Evolutionary conservation across 768 basidiomycete genomes (phyloP).

Genomic region (Tremella mesenterica): DNA sequence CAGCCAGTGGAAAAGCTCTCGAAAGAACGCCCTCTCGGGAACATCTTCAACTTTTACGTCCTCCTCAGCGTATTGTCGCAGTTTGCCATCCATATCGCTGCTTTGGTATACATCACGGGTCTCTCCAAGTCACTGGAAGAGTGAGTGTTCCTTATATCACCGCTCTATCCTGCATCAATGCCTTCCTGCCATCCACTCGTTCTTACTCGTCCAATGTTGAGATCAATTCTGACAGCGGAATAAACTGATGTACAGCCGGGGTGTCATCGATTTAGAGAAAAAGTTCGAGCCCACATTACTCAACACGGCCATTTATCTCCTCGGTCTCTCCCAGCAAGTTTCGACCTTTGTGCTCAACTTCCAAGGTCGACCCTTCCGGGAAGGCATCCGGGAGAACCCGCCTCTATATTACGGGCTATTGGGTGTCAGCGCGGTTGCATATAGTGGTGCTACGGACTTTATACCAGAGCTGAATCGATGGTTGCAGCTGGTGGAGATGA

Average conservation of each 20-base stretch:
- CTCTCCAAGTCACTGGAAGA: constrained; percentile 68
- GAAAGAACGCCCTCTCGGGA: constrained; percentile 81
- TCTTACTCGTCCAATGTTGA: no score
- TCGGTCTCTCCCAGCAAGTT: constrained; percentile 93
- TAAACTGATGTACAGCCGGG: background rate
- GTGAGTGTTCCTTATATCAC: no score
- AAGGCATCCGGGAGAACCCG: constrained; percentile 90
- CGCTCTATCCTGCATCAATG: no score
- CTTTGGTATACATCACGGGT: constrained; percentile 86
- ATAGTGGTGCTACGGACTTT: constrained; percentile 87
- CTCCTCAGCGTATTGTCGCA: constrained; percentile 82
- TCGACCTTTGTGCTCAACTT: constrained; percentile 99
- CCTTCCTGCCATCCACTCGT: no score
- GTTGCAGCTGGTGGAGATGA: constrained; percentile 95
- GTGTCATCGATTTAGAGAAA: constrained; percentile 75
- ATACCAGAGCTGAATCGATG: constrained; percentile 91
- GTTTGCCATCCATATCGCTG: constrained; percentile 83
- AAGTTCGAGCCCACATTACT: constrained; percentile 91
- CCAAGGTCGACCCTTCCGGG: constrained; percentile 95
- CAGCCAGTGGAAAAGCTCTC: constrained; percentile 96
- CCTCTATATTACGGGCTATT: constrained; percentile 89
- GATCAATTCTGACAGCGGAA: background rate
- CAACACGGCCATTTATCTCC: constrained; percentile 92
- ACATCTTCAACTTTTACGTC: constrained; percentile 96
- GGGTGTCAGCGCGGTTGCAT: constrained; percentile 80